A percentile compares a stretch with the other conserved stretches of the same genome.
These are phyloP conservation scores for Sphagnum tenellum DNA, from an alignment of 225 moss, liverwort and hornwort genomes.

Conservation along the genomic window DNA sequence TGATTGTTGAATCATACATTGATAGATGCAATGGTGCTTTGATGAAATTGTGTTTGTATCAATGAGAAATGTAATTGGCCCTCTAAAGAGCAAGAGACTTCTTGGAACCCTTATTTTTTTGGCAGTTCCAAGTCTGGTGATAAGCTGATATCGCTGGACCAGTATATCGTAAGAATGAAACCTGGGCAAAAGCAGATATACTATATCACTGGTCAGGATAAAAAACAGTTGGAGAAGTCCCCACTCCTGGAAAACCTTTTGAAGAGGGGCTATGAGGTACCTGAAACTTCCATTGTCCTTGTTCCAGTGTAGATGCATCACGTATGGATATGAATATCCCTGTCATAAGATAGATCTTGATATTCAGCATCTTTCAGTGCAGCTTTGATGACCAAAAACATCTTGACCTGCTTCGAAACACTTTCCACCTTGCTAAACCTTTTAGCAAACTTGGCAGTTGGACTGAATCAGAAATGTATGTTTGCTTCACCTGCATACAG, in stretches of 20 bases:
- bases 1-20: not conserved
- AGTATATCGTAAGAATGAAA: slow-evolving; percentile 69
- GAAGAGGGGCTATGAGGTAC: slow-evolving; percentile 68
- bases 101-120: not conserved
- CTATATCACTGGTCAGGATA: slow-evolving; percentile 72
- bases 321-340: too few species aligned
- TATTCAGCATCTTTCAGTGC: too few species aligned
- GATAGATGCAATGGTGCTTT: not conserved
- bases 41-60: too few species aligned
- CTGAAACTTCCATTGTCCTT: not conserved
- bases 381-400: too few species aligned
- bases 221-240: slow-evolving; percentile 67
- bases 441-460: too few species aligned
- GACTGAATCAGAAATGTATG: too few species aligned
- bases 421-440: too few species aligned
- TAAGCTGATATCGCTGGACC: slow-evolving; percentile 55
- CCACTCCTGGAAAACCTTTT: slow-evolving; percentile 78
- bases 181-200: slow-evolving; percentile 58
- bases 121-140: slow-evolving; percentile 68
- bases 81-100: not conserved
- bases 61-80: not conserved
- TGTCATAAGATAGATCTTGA: too few species aligned
- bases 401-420: too few species aligned
- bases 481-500: not conserved
- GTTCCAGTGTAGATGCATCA: not conserved